These are phyloP conservation scores for Violaceomyces palustris DNA, from an alignment of 1,284 basidiomycete species.

Conservation along the genomic window DNA sequence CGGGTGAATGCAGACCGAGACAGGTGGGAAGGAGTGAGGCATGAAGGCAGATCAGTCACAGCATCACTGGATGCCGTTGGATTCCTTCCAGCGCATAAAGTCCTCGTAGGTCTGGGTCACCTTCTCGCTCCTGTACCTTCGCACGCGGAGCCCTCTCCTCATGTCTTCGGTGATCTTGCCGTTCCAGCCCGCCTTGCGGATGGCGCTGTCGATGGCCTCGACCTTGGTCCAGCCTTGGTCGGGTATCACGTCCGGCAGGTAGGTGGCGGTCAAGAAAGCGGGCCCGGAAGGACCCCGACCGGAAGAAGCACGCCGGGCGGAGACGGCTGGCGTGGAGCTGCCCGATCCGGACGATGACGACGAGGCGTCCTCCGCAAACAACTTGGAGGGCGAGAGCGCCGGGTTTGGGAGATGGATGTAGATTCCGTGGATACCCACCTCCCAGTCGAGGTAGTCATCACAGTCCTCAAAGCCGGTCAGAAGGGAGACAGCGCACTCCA, in stretches of 20 bases:
- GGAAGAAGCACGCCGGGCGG: too few species aligned
- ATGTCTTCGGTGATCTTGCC: constrained; percentile 78
- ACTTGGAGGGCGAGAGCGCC: constrained; percentile 59
- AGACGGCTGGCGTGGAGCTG: constrained; percentile 9
- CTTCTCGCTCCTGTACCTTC: constrained; percentile 79
- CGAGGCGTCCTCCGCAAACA: constrained; percentile 1
- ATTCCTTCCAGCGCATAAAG: too few species aligned
- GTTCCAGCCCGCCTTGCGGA: constrained; percentile 79
- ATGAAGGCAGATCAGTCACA: too few species aligned
- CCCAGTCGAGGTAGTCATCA: constrained; percentile 82
- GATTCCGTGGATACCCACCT: constrained; percentile 84
- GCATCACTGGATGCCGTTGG: too few species aligned
- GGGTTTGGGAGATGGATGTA: constrained; percentile 81
- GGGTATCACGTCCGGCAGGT: constrained; percentile 85
- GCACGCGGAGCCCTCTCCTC: constrained; percentile 68
- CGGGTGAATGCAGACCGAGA: too few species aligned
- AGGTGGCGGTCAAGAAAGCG: constrained; percentile 73
- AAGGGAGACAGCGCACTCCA: constrained; percentile 86
- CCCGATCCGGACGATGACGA: neutral
- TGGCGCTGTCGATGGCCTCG: constrained; percentile 82
- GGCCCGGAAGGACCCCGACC: constrained; percentile 2
- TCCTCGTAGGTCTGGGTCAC: constrained; percentile 70
- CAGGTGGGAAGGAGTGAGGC: too few species aligned
- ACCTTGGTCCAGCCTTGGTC: constrained; percentile 90
- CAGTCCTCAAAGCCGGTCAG: constrained; percentile 88